These are phyloP conservation scores for Cercospora nicotianae DNA, from an alignment of 2,329 filamentous ascomycete species.

Conservation along the genomic window DNA sequence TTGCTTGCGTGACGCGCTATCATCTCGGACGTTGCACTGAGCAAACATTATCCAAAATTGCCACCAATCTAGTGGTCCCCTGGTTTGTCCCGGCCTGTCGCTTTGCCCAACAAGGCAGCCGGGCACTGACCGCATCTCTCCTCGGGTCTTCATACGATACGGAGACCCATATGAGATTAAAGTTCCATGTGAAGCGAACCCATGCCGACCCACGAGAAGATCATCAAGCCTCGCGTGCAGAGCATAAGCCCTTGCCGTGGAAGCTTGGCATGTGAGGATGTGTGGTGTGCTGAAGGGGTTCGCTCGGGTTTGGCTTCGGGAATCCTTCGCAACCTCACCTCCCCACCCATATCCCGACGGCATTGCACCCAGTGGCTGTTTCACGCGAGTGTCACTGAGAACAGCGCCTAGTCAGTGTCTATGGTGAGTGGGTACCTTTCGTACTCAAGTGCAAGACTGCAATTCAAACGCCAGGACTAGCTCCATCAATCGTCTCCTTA, in stretches of 20 bases:
- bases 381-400: background rate
- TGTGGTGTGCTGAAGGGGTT: background rate
- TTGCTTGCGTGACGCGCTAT: background rate
- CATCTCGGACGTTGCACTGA: background rate
- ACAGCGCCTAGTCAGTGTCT: background rate
- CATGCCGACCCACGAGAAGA: constrained; percentile 6
- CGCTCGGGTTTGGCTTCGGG: constrained; percentile 4
- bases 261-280: background rate
- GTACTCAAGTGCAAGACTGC: background rate
- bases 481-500: background rate
- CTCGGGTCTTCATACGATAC: background rate
- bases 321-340: constrained; percentile 7
- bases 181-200: background rate
- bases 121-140: background rate
- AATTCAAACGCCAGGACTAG: background rate
- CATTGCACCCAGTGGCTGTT: background rate
- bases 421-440: background rate
- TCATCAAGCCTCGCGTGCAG: constrained; percentile 1
- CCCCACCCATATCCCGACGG: background rate
- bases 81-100: background rate
- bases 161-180: background rate
- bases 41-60: background rate
- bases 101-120: background rate
- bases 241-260: background rate
- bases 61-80: background rate